phyloP scores from a whole-genome alignment of 2,329 filamentous ascomycete genomes.

The Colletotrichum sp. region DNA sequence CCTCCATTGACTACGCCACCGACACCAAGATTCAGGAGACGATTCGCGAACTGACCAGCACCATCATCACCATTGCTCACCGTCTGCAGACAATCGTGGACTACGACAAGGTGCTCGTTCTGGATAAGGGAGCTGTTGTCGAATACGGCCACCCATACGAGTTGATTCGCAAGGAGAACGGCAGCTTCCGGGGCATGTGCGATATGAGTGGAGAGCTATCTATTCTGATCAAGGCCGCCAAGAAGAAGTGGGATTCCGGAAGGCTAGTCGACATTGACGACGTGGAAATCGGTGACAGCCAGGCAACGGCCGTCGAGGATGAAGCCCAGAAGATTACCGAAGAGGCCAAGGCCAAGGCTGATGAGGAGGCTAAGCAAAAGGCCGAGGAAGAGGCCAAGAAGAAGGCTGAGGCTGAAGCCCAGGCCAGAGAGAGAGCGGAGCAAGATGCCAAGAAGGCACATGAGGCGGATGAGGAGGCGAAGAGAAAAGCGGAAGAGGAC shows the following conservation, averaged over 20 bases:
- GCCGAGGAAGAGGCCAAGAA: not conserved
- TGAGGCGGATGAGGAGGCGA: conserved; percentile 1
- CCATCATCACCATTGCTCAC: conserved; percentile 96
- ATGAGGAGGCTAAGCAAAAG: conserved; percentile 5
- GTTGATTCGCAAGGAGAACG: conserved; percentile 73
- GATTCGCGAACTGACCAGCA: conserved; percentile 90
- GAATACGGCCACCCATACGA: conserved; percentile 93
- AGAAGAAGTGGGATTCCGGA: conserved; percentile 55
- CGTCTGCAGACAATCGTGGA: conserved; percentile 96
- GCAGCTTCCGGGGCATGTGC: conserved; percentile 69
- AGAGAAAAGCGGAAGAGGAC: conserved; percentile 8
- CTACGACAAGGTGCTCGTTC: conserved; percentile 95
- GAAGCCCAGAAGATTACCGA: not conserved
- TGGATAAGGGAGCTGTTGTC: conserved; percentile 86
- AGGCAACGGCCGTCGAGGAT: not conserved
- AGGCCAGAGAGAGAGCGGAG: conserved; percentile 3
- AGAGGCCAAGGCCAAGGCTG: not conserved
- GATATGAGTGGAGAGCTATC: conserved; percentile 67
- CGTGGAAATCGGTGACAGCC: not conserved
- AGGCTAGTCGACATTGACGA: conserved; percentile 37
- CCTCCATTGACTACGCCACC: conserved; percentile 95
- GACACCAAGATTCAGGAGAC: conserved; percentile 97
- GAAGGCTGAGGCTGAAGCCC: not conserved
- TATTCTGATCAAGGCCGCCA: conserved; percentile 55
- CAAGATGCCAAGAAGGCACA: conserved; percentile 5